phyloP scores from a whole-genome alignment of 2,329 filamentous ascomycete genomes.

The Verticillium isaacii region DNA sequence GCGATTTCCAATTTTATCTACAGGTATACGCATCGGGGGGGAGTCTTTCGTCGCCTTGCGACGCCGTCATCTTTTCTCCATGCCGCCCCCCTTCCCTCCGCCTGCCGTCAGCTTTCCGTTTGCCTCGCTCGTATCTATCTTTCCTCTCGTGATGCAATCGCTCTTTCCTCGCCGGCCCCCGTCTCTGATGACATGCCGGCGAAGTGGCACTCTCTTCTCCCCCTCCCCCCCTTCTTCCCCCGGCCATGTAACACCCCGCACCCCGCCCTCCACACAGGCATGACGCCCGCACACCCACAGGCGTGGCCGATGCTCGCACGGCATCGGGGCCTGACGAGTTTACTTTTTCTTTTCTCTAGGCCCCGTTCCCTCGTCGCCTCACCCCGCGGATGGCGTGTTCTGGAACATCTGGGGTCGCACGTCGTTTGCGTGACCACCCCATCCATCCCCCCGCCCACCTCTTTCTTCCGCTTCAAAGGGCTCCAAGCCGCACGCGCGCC shows the following conservation, averaged over 20 bases:
- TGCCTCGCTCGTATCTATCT: neutral
- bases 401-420: too few species aligned
- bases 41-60: neutral
- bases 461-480: too few species aligned
- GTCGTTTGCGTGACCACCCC: too few species aligned
- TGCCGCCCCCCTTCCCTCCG: neutral
- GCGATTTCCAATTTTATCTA: neutral
- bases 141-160: neutral
- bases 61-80: neutral
- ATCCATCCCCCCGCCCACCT: too few species aligned
- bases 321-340: too few species aligned
- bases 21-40: neutral
- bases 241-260: neutral
- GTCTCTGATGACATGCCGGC: neutral
- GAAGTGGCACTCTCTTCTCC: too few species aligned
- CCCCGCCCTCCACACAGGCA: neutral
- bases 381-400: too few species aligned
- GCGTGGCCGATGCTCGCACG: too few species aligned
- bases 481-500: too few species aligned
- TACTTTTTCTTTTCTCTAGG: too few species aligned
- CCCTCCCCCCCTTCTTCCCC: neutral
- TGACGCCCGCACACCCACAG: neutral
- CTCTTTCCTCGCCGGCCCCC: neutral
- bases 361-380: too few species aligned
- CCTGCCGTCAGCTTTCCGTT: neutral